Conservation (phyloP, 306 rosid genomes). For the Quercus aquifolioides region DNA sequence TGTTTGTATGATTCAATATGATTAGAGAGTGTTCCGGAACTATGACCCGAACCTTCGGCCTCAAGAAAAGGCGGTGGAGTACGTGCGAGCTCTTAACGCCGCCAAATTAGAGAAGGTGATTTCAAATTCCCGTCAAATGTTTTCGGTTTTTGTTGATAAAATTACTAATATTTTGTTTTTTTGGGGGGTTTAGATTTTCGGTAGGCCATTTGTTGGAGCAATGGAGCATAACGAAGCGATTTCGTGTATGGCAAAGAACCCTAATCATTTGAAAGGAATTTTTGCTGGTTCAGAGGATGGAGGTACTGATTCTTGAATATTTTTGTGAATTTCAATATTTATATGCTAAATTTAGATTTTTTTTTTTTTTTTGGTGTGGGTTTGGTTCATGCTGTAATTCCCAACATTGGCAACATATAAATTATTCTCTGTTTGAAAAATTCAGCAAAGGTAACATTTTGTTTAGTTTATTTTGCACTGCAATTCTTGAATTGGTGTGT, state of each 20-base stretch:
- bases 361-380: neutral
- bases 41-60: constrained; percentile 79
- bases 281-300: constrained; percentile 98
- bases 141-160: neutral
- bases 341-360: neutral
- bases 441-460: neutral
- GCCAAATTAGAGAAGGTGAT: constrained; percentile 83
- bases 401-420: neutral
- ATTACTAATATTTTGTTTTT: neutral
- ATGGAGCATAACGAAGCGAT: constrained; percentile 89
- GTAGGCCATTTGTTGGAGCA: constrained; percentile 89
- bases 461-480: neutral
- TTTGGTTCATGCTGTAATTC: neutral
- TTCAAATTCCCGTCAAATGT: neutral
- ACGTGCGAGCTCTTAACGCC: constrained; percentile 85
- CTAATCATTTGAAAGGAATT: constrained; percentile 73
- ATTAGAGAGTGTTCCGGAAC: constrained; percentile 80
- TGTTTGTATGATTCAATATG: neutral
- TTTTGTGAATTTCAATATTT: neutral
- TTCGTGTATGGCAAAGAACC: constrained; percentile 85
- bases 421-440: neutral
- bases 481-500: neutral
- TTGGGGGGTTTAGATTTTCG: constrained; percentile 58
- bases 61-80: constrained; percentile 89
- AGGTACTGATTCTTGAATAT: constrained; percentile 41